These are phyloP conservation scores for Eimeria falciformis DNA, from an alignment of 169 alveolate species.

Conservation along the genomic window DNA sequence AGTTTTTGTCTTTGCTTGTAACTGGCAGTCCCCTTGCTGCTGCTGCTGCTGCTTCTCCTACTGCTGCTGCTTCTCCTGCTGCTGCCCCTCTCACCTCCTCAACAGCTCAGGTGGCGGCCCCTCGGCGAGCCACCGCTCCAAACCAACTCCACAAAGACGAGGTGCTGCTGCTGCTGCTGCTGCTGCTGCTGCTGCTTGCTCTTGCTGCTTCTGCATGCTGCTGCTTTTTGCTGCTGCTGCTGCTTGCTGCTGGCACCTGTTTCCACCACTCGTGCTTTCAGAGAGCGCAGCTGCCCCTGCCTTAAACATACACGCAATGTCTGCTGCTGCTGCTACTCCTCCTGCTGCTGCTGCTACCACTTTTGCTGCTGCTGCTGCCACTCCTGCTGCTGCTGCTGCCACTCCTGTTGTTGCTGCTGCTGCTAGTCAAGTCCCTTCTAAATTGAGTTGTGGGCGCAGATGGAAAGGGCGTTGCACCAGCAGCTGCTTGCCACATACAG, in stretches of 20 bases:
- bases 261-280: background rate
- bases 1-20: background rate
- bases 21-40: background rate
- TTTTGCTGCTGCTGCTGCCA: background rate
- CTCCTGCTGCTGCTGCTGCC: background rate
- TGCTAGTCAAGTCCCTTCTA: background rate
- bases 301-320: background rate
- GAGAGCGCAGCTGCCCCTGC: background rate
- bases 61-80: too few species aligned
- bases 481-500: background rate
- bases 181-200: background rate
- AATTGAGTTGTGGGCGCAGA: background rate
- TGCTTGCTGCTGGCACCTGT: background rate
- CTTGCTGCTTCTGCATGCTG: background rate
- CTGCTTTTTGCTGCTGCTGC: constrained; percentile 12
- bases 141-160: background rate
- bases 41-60: background rate
- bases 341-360: background rate
- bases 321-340: background rate
- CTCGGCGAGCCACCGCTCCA: background rate
- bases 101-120: background rate
- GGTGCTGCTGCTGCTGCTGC: background rate
- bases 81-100: too few species aligned
- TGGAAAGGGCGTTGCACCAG: background rate
- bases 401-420: background rate